Base-by-base conservation (phyloP, 805 yeast genomes). In the Tetrapisispora iriomotensis region DNA sequence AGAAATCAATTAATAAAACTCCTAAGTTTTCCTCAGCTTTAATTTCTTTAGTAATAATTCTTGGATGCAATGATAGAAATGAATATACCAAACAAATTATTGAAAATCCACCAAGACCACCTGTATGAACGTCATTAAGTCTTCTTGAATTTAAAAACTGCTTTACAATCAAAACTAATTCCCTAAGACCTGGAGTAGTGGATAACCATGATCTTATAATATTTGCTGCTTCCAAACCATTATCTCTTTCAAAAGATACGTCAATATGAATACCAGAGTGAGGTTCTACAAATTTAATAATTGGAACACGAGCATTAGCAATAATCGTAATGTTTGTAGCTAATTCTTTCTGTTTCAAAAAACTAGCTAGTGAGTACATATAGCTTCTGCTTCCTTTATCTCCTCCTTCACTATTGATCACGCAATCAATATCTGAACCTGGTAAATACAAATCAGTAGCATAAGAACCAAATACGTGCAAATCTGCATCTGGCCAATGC, bases 391-490 rank as follows among this genome's bases (percentile, higher is more conserved):
- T 72, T 47, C 75, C 86, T 43, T 66, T 66, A 49, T 74, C 72
- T 2, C 79, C 77, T 10, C 66, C 61, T 14, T 69, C 62, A 18
- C 94, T 82, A 4, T 79, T 67, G 24, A 92, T 73, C 30, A 87
- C 96, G 78, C 90, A 78, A 60, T 90, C 98, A 19, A 90, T 86
- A 66, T 90, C 98, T 0, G 96, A 85, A 2, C 95, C 95, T 0
- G 97, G 97, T n/a, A 90, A 67, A 53, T 88, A 90, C 43, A 90
- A 65, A 54, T 88, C 96, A 0, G 96, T 87, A 0, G 97, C 96
- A 58, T 75, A 83, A 0, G 96, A 88, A 0, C 98, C 98, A 65
- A 92, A 90, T 6, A 88, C 94, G 45, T 80, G 81, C 3, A 83
- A 74, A 40, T 79, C 81, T 14, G 90, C 78, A 44, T 76, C 82